These are phyloP conservation scores for Cucurbita argyrosperma DNA, from an alignment of 306 rosid genomes.

Conservation along the genomic window DNA sequence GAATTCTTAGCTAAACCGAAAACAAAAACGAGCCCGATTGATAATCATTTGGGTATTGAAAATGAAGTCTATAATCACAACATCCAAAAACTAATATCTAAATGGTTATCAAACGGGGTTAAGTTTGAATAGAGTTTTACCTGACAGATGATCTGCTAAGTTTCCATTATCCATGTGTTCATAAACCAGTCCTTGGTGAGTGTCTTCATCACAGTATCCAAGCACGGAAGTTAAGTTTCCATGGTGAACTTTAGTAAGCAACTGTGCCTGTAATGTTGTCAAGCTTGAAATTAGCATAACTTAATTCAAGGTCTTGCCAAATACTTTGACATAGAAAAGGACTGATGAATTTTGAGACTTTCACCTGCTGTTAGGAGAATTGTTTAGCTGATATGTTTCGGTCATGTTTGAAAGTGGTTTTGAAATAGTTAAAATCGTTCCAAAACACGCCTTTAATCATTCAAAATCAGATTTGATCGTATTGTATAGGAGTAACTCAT, in stretches of 20 bases:
- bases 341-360: neutral
- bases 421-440: neutral
- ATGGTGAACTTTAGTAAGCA: slow-evolving; percentile 38
- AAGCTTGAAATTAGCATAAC: neutral
- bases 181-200: slow-evolving; percentile 15
- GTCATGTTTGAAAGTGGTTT: neutral
- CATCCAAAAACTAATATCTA: too few relatives aligned
- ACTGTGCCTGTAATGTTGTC: slow-evolving; percentile 18
- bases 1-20: neutral
- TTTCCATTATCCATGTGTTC: slow-evolving; percentile 24
- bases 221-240: slow-evolving; percentile 33
- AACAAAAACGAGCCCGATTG: neutral
- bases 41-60: too few relatives aligned
- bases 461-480: neutral
- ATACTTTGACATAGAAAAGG: neutral
- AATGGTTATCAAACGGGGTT: neutral
- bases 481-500: too few relatives aligned
- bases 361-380: neutral
- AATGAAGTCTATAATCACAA: neutral
- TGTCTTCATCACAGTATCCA: slow-evolving; percentile 22
- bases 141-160: slow-evolving; percentile 17
- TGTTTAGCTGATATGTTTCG: neutral
- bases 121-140: neutral
- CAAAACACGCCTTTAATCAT: too few relatives aligned
- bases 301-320: neutral